Conservation (phyloP, 257 asterid genomes). For the Forsythia viridissima region DNA sequence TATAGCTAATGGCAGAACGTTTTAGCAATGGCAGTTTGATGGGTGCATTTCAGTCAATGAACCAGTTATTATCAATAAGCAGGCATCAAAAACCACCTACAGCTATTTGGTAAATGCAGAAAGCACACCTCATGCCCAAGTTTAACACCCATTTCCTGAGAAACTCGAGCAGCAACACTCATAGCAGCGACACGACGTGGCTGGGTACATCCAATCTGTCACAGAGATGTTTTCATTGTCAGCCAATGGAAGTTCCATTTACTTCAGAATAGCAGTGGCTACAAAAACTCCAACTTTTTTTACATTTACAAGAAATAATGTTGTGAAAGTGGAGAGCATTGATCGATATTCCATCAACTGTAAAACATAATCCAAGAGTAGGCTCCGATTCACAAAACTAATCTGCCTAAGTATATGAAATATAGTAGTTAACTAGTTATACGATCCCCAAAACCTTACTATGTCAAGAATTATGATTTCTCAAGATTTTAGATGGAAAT, state of each 20-base stretch:
- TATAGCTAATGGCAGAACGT: neutral
- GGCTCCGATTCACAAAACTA: slow-evolving; percentile 3
- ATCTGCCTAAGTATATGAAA: neutral
- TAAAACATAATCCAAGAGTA: slow-evolving; percentile 3
- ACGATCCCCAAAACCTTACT: neutral
- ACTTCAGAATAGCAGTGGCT: neutral
- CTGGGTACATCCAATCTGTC: slow-evolving; percentile 95
- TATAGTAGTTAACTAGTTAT: neutral
- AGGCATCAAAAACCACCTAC: slow-evolving; percentile 13
- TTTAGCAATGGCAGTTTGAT: neutral
- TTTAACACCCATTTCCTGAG: slow-evolving; percentile 98
- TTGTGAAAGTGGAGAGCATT: neutral
- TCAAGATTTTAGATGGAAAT: slow-evolving; percentile 11
- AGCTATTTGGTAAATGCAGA: slow-evolving; percentile 16
- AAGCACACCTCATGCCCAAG: slow-evolving; percentile 91
- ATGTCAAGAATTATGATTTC: slow-evolving; percentile 13
- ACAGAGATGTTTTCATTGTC: slow-evolving; percentile 11
- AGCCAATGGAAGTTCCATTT: slow-evolving; percentile 12
- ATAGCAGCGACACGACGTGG: slow-evolving; percentile 98
- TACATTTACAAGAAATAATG: slow-evolving; percentile 9
- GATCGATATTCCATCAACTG: neutral
- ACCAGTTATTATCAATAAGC: neutral
- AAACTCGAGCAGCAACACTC: slow-evolving; percentile 98
- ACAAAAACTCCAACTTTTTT: neutral
- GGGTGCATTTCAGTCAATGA: neutral